Percentiles rank a stretch among this genome's conserved stretches.
Conservation (phyloP, 805 yeast species). For the Myxozyma kluyveri region DNA sequence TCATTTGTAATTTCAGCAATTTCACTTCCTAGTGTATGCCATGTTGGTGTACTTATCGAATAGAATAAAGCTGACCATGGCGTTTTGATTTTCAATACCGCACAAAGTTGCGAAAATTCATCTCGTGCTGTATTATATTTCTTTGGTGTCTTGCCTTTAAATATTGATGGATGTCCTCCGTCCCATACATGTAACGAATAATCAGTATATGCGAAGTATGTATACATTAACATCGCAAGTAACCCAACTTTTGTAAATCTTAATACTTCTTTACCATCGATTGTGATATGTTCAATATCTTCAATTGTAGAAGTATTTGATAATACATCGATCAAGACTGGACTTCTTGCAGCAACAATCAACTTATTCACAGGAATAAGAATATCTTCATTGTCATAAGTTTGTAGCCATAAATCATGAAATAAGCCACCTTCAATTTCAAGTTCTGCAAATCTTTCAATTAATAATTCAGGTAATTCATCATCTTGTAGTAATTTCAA, state of each 20-base stretch:
- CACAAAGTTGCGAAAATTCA: neutral
- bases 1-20: constrained; percentile 12
- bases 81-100: neutral
- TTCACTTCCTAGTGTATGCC: constrained; percentile 12
- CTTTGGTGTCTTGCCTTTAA: neutral
- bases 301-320: constrained; percentile 4
- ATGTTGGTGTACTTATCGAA: neutral
- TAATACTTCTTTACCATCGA: constrained; percentile 3
- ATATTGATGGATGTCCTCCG: constrained; percentile 1
- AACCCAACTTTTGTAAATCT: constrained; percentile 11
- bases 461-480: constrained; percentile 18
- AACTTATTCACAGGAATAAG: constrained; percentile 24
- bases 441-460: constrained; percentile 9
- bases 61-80: neutral
- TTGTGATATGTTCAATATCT: neutral
- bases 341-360: constrained; percentile 23
- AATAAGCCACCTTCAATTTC: constrained; percentile 11
- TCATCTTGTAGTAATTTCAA: constrained; percentile 18
- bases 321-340: constrained; percentile 32
- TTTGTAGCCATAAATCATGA: constrained; percentile 20
- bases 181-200: constrained; percentile 48
- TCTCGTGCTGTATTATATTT: neutral
- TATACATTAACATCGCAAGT: constrained; percentile 42
- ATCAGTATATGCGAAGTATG: constrained; percentile 54
- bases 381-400: constrained; percentile 26